Conservation (phyloP, 208 protist genomes). For the Crithidia acanthocephali region DNA sequence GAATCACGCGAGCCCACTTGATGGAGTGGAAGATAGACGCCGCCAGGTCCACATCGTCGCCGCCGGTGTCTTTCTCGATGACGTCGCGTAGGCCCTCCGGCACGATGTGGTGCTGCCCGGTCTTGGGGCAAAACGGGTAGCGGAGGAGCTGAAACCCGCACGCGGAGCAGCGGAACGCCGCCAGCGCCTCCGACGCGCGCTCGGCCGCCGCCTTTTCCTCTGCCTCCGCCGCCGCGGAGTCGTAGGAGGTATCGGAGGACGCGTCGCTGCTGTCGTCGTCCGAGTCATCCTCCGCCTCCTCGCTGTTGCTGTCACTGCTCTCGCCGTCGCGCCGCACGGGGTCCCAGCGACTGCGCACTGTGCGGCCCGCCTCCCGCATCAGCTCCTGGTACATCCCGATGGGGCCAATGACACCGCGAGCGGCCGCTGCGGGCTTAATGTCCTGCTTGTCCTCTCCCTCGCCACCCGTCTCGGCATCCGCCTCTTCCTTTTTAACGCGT, state of each 20-base stretch:
- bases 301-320: slow-evolving; percentile 28
- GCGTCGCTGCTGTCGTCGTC: slow-evolving; percentile 25
- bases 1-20: slow-evolving; percentile 88
- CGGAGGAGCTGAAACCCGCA: slow-evolving; percentile 82
- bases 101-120: slow-evolving; percentile 81
- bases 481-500: slow-evolving; percentile 14
- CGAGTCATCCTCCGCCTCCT: slow-evolving; percentile 22
- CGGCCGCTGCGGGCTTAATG: slow-evolving; percentile 13
- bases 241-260: slow-evolving; percentile 19
- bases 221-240: slow-evolving; percentile 41
- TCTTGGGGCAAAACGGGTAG: slow-evolving; percentile 90
- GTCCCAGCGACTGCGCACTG: slow-evolving; percentile 86
- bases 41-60: slow-evolving; percentile 68
- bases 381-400: slow-evolving; percentile 92
- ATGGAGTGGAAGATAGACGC: slow-evolving; percentile 84
- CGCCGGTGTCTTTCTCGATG: slow-evolving; percentile 83
- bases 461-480: background rate
- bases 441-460: slow-evolving; percentile 31
- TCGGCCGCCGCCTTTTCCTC: slow-evolving; percentile 36
- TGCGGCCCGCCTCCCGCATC: slow-evolving; percentile 88
- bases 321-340: slow-evolving; percentile 23
- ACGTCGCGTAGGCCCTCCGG: slow-evolving; percentile 58
- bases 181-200: slow-evolving; percentile 35
- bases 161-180: slow-evolving; percentile 57
- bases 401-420: slow-evolving; percentile 62